Conservation (phyloP, 192 early-diverging fungal species). For the Linnemannia schmuckeri region DNA sequence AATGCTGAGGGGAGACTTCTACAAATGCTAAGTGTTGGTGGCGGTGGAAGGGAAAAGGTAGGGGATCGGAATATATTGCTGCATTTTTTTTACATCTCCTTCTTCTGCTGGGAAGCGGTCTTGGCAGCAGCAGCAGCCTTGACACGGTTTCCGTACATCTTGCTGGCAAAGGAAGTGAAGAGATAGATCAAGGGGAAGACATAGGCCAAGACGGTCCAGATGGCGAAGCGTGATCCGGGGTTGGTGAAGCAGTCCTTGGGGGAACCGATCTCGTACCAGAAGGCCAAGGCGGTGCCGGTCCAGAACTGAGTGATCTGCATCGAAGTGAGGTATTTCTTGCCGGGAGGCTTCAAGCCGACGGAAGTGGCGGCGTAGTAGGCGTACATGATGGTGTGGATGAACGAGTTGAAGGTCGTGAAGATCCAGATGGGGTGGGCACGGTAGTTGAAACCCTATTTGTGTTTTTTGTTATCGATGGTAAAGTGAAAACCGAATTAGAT, state of each 20-base stretch:
- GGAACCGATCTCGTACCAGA: conserved; percentile 69
- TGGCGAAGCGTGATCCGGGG: conserved; percentile 60
- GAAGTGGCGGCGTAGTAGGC: conserved; percentile 77
- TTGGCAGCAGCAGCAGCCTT: conserved; percentile 12
- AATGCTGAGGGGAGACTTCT: neutral
- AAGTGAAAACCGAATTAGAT: neutral
- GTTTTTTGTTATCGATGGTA: neutral
- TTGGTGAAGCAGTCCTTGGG: conserved; percentile 57
- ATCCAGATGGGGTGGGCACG: conserved; percentile 74
- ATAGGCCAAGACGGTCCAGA: conserved; percentile 67
- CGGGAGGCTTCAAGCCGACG: conserved; percentile 72
- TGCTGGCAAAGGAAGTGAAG: conserved; percentile 73
- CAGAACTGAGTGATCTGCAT: conserved; percentile 84
- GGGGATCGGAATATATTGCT: neutral
- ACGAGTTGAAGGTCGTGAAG: conserved; percentile 78
- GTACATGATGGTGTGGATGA: conserved; percentile 85
- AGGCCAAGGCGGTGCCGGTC: conserved; percentile 68
- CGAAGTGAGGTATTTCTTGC: conserved; percentile 75
- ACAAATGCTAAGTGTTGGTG: neutral
- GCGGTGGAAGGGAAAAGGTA: neutral
- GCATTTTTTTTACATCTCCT: conserved; percentile 15
- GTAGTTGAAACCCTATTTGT: conserved; percentile 59
- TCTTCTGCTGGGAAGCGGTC: conserved; percentile 14
- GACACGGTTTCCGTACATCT: conserved; percentile 63
- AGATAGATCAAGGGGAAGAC: conserved; percentile 72